Evolutionary conservation across 2,329 filamentous ascomycete genomes (phyloP), one percentile per base, ranked within the genome.

Genomic region (Epicoccum nigrum): DNA sequence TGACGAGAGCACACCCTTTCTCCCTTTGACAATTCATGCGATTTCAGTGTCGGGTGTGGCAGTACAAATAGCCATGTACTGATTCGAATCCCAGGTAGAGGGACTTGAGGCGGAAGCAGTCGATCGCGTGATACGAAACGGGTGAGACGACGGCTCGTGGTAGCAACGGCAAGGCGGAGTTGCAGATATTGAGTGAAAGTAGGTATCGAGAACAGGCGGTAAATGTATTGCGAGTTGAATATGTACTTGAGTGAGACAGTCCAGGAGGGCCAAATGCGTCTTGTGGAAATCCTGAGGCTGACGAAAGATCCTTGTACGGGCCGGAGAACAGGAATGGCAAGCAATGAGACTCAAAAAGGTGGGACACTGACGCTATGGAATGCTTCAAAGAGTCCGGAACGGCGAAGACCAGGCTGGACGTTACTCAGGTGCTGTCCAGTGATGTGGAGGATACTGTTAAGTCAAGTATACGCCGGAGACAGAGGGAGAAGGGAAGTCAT

Each of bases 21-120:
- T 54, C 46, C 45, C 64, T 59, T 68, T 65, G 62, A 47, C 65
- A 62, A 70, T 67, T 74, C 71, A 75, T 75, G 57, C 64, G 69
- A 64, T 45, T 59, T 38, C 47, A 31, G 23, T 53, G 13, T 56
- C 34, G 51, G 50, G 47, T 55, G 45, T 44, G 49, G 45, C 55
- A 42, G 53, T 57, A 53, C 40, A 47, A 43, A 39, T 49, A 51
- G 62, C 60, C 64, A 67, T 65, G 39, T 63, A 63, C 58, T 57
- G 46, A 41, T 34, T 32, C 40, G 54, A 16, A 32, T 27, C 49
- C 38, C 38, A 45, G 20, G 1, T 17, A 50, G 31, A 42, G 45
- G 51, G 51, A 32, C 39, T 50, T 44, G 19, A 37, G 40, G 45
- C 23, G 38, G 27, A 38, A 37, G 45, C 30, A 33, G 37, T 42